Conservation (phyloP, 257 asterid species). For the Solanum lycopersicoides region DNA sequence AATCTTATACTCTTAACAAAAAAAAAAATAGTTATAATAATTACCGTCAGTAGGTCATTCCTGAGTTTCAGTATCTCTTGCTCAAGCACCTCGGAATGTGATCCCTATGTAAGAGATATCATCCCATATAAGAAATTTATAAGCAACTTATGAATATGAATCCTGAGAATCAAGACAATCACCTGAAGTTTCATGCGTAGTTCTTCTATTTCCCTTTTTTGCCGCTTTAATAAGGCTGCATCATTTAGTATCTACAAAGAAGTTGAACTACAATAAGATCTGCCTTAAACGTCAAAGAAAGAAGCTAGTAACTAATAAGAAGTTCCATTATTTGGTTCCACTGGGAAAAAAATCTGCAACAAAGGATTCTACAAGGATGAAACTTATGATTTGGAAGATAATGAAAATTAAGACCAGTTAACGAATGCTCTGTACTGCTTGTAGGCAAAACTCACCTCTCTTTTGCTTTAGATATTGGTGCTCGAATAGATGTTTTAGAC, state of each 20-base stretch:
- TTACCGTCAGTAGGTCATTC: conserved; percentile 93
- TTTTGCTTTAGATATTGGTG: not conserved
- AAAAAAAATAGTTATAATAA: not conserved
- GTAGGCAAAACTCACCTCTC: not conserved
- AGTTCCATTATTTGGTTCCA: not conserved
- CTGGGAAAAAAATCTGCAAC: not conserved
- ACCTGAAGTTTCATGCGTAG: conserved; percentile 89
- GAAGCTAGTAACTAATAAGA: not conserved
- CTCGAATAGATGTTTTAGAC: not conserved
- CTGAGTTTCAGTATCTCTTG: conserved; percentile 88
- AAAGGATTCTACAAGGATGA: not conserved
- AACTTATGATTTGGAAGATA: not conserved
- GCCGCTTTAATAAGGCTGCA: conserved; percentile 88
- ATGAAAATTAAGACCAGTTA: not conserved
- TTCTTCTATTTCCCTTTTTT: conserved; percentile 84
- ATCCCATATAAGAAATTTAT: not conserved
- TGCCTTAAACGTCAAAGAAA: not conserved
- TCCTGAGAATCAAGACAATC: not conserved
- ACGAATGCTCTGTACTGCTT: not conserved
- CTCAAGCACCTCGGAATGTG: conserved; percentile 83
- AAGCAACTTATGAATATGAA: not conserved
- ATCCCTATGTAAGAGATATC: conserved; percentile 44
- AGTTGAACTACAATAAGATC: conserved; percentile 7
- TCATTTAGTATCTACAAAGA: conserved; percentile 73
- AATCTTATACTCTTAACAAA: not conserved